Evolutionary conservation across 495 filamentous ascomycete species (phyloP).

Genomic region (Bathelium albidoporum): DNA sequence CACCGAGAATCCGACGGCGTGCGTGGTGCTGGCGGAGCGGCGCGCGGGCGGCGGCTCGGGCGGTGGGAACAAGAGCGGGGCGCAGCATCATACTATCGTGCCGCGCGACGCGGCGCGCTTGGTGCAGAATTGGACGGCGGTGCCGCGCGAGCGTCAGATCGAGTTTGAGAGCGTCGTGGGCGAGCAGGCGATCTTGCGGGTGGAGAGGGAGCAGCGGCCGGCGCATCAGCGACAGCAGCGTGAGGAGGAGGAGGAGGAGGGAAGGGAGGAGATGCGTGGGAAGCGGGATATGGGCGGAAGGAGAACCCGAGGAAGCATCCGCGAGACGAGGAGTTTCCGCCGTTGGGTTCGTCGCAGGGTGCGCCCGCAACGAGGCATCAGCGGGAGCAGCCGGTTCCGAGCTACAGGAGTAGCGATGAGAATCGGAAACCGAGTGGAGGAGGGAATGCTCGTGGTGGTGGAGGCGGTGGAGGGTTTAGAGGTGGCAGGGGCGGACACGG

Average conservation of each 20-base stretch:
- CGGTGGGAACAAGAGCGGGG: no score
- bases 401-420: neutral
- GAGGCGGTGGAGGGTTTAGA: slow-evolving; percentile 13
- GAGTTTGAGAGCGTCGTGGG: slow-evolving; percentile 71
- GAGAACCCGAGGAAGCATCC: slow-evolving; percentile 46
- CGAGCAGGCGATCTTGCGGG: slow-evolving; percentile 71
- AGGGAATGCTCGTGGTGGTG: slow-evolving; percentile 7
- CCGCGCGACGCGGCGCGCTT: slow-evolving; percentile 68
- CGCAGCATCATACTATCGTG: no score
- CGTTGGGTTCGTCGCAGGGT: slow-evolving; percentile 12
- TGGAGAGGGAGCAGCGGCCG: slow-evolving; percentile 53
- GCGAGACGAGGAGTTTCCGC: slow-evolving; percentile 39
- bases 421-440: slow-evolving; percentile 8
- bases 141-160: slow-evolving; percentile 49
- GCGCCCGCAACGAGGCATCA: slow-evolving; percentile 6
- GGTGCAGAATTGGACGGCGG: slow-evolving; percentile 75
- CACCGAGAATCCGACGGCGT: slow-evolving; percentile 52
- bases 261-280: slow-evolving; percentile 43
- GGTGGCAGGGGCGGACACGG: slow-evolving; percentile 7
- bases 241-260: slow-evolving; percentile 3
- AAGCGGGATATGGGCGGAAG: slow-evolving; percentile 47
- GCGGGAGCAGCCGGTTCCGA: neutral
- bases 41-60: no score
- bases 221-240: no score
- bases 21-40: slow-evolving; percentile 31